Conservation (phyloP, 352 stramenopile species). For the Phytophthora gonapodyides region DNA sequence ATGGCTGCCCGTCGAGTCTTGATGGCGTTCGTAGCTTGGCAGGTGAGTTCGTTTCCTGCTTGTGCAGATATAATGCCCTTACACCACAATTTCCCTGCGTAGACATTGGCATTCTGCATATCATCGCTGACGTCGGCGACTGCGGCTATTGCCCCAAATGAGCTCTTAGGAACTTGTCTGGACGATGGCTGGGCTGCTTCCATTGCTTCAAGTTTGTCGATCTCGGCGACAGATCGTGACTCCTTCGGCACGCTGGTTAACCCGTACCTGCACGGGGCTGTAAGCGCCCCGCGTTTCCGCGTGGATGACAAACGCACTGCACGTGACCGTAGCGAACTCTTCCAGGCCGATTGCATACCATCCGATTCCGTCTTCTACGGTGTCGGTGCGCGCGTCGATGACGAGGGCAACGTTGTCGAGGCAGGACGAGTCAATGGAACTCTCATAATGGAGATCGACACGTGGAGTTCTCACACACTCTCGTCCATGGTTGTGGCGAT, state of each 20-base stretch:
- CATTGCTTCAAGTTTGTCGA: slow-evolving; percentile 27
- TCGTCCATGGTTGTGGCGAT: slow-evolving; percentile 52
- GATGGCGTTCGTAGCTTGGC: slow-evolving; percentile 6
- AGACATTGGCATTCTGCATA: slow-evolving; percentile 8
- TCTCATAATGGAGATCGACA: slow-evolving; percentile 51
- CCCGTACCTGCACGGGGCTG: slow-evolving; percentile 41
- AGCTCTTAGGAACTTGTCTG: slow-evolving; percentile 48
- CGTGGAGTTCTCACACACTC: slow-evolving; percentile 45
- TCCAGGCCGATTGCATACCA: slow-evolving; percentile 35
- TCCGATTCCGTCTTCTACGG: slow-evolving; percentile 38
- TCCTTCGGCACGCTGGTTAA: slow-evolving; percentile 27
- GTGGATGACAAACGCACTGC: slow-evolving; percentile 40
- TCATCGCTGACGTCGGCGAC: background rate
- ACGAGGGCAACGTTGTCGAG: slow-evolving; percentile 28
- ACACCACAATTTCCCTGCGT: background rate
- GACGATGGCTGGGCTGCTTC: slow-evolving; percentile 41
- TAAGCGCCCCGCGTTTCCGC: slow-evolving; percentile 39
- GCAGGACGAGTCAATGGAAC: slow-evolving; percentile 41
- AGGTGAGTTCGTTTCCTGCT: slow-evolving; percentile 12
- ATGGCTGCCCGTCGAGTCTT: slow-evolving; percentile 1
- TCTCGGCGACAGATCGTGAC: slow-evolving; percentile 34
- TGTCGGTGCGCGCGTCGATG: slow-evolving; percentile 38
- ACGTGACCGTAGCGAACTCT: slow-evolving; percentile 28
- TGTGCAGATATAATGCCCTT: too few species aligned
- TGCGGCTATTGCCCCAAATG: slow-evolving; percentile 39